A percentile compares a stretch with the other conserved stretches of the same genome.
phyloP scores from a whole-genome alignment of 2,329 filamentous ascomycete species.

The Fusarium nodosum region DNA sequence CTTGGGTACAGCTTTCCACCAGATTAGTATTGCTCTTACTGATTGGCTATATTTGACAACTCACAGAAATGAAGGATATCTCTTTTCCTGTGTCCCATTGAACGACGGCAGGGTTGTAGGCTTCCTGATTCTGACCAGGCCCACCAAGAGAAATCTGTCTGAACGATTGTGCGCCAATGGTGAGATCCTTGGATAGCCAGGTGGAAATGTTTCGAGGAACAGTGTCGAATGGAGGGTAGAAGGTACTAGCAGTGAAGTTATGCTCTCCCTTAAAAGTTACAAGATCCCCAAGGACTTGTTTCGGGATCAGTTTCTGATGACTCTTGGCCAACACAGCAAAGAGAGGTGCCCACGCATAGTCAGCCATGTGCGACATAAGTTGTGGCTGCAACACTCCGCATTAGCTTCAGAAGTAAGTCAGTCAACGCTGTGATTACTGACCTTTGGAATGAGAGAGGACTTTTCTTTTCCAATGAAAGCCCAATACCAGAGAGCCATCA shows the following conservation, averaged over 20 bases:
- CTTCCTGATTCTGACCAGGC: conserved; percentile 62
- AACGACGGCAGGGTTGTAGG: conserved; percentile 71
- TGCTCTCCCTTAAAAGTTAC: conserved; percentile 66
- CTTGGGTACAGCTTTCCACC: conserved; percentile 56
- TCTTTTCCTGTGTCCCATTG: conserved; percentile 67
- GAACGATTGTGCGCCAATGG: conserved; percentile 72
- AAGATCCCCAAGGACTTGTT: conserved; percentile 57
- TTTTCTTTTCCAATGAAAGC: conserved; percentile 65
- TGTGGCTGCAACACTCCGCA: conserved; percentile 54
- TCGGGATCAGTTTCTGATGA: conserved; percentile 63
- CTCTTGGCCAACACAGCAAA: conserved; percentile 67
- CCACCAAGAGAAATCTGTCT: conserved; percentile 69
- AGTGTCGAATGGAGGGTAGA: conserved; percentile 70
- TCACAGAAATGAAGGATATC: conserved; percentile 49
- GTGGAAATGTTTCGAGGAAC: conserved; percentile 70
- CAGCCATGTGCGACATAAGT: conserved; percentile 70
- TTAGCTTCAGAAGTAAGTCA: neutral
- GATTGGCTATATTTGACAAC: conserved; percentile 34
- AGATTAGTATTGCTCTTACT: conserved; percentile 54
- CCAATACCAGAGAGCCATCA: conserved; percentile 72
- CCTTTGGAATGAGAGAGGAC: conserved; percentile 54
- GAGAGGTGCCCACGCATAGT: conserved; percentile 70
- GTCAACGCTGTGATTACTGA: conserved; percentile 7
- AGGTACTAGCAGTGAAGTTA: conserved; percentile 65
- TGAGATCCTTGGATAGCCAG: conserved; percentile 69